Conservation (phyloP, 352 stramenopile genomes). For the Pythium dissotocum region DNA sequence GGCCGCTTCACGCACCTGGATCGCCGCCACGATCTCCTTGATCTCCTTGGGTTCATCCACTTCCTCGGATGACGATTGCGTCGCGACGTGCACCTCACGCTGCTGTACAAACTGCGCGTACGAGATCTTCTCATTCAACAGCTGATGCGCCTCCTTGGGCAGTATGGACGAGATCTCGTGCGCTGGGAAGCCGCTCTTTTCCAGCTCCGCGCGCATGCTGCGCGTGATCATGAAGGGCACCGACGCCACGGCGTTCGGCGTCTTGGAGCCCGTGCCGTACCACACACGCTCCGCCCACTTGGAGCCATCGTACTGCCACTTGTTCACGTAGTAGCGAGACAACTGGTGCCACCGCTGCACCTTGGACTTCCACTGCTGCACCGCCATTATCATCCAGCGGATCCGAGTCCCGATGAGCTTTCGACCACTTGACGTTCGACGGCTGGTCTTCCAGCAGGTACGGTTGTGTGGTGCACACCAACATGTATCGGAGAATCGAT, state of each 20-base stretch:
- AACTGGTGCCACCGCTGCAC: conserved; percentile 67
- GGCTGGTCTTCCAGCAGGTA: background rate
- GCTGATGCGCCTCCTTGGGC: conserved; percentile 54
- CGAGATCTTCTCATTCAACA: conserved; percentile 57
- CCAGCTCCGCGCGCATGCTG: conserved; percentile 65
- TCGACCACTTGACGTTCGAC: background rate
- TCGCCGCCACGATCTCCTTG: conserved; percentile 26
- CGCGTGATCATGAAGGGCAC: conserved; percentile 88
- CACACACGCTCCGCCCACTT: conserved; percentile 75
- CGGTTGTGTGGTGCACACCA: background rate
- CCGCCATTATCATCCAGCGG: conserved; percentile 28
- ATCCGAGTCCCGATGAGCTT: background rate
- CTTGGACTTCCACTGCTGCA: conserved; percentile 43
- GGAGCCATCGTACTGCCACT: conserved; percentile 81
- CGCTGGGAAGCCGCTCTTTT: conserved; percentile 51
- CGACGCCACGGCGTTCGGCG: conserved; percentile 48
- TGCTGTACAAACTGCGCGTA: conserved; percentile 55
- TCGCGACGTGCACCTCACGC: conserved; percentile 35
- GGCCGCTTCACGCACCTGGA: conserved; percentile 13
- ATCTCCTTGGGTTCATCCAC: conserved; percentile 22
- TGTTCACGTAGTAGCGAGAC: conserved; percentile 78
- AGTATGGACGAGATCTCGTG: conserved; percentile 64
- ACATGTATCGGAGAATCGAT: background rate
- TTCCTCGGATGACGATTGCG: background rate
- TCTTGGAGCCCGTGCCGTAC: conserved; percentile 57